Conservation (phyloP, 2,329 filamentous ascomycete species). For the Cytospora chrysosperma region DNA sequence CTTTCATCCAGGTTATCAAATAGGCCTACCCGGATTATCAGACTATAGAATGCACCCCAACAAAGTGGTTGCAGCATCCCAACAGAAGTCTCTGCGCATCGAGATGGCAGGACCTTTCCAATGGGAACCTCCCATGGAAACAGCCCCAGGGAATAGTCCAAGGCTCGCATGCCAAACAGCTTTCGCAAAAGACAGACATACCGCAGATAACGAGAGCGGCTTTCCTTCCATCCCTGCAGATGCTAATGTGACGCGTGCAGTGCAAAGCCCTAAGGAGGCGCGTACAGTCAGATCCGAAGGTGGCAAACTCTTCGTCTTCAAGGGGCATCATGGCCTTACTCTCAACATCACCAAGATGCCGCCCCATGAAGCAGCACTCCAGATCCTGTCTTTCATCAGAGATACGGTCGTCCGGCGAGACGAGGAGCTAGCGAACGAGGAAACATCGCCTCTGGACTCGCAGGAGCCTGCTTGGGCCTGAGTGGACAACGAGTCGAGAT, state of each 20-base stretch:
- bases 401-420: slow-evolving; percentile 26
- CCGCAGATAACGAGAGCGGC: neutral
- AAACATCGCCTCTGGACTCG: slow-evolving; percentile 22
- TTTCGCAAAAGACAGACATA: neutral
- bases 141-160: neutral
- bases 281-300: slow-evolving; percentile 22
- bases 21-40: neutral
- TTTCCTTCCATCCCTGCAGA: neutral
- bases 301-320: slow-evolving; percentile 20
- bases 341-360: slow-evolving; percentile 30
- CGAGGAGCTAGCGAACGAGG: slow-evolving; percentile 22
- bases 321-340: slow-evolving; percentile 23
- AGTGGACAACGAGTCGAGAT: neutral
- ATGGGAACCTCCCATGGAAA: neutral
- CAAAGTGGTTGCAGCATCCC: neutral
- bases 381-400: slow-evolving; percentile 31
- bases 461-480: slow-evolving; percentile 21
- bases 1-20: neutral
- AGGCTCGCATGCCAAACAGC: neutral
- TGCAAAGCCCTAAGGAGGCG: slow-evolving; percentile 24
- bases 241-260: slow-evolving; percentile 7
- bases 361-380: slow-evolving; percentile 30
- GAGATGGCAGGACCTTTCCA: neutral
- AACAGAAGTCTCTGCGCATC: too few relatives aligned
- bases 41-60: neutral